Evolutionary conservation across 169 alveolate species (phyloP), one percentile per base, ranked within the genome.

Genomic region (Plasmodium inui): DNA sequence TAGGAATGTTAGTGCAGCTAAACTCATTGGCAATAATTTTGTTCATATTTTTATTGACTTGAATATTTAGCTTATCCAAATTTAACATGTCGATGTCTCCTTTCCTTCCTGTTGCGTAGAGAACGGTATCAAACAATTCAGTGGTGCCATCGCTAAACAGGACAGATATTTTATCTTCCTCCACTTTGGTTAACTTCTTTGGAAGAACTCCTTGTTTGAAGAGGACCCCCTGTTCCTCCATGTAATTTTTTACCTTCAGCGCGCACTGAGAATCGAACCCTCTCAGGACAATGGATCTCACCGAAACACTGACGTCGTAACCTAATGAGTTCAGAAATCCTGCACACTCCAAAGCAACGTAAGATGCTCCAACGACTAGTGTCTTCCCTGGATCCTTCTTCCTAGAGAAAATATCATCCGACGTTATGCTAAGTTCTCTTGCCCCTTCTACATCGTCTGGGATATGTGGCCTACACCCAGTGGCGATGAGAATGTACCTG

Each of bases 301-400:
- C 98, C 10, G 98, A 90, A 32, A 98, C 98, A 6, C 98, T 96
- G 7, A 97, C 98, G 82, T 99, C 99, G 92, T 92, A 98, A 2
- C 99, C 99, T 55, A 99, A 95, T 6, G 98, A 98, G 67, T 97
- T 97, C 44, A 99, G 93, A 93, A 99, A 98, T 0, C 99, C 99
- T 17, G 99, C 99, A 95, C 99, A 98, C 96, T 99, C 99, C 32
- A 99, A 96, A 10, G 99, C 99, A 9, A 99, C 99, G 95, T 98
- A 99, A 10, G 99, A 97, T 14, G 99, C 99, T 6, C 99, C 99
- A 34, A 99, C 99, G 5, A 99, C 97, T 12, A 99, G 95, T 76
- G 99, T 97, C 83, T 98, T 98, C 39, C 99, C 99, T 34, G 99
- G 99, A 0, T 97, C 93, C 53, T 92, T 95, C 70, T 97, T 91